phyloP scores from a whole-genome alignment of 2,329 filamentous ascomycete species.

The Aspergillus tamarii region DNA sequence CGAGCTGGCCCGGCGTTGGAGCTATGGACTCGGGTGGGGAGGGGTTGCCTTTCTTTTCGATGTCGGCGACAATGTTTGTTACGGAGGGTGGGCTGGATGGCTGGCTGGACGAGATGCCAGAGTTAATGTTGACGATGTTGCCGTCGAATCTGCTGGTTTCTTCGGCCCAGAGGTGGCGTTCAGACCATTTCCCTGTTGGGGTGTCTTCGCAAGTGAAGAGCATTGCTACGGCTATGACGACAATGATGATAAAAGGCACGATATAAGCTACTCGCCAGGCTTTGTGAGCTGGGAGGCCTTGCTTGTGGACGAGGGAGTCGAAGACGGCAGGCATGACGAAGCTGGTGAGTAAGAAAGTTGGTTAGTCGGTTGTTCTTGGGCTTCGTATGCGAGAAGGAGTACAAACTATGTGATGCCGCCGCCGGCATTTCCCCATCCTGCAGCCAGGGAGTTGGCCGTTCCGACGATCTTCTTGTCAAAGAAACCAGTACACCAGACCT shows the following conservation, averaged over 20 bases:
- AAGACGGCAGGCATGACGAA: conserved; percentile 92
- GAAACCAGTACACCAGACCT: conserved; percentile 91
- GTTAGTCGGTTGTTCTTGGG: not conserved
- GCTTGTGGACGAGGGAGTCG: conserved; percentile 68
- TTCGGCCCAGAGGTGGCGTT: conserved; percentile 64
- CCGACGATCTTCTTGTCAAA: conserved; percentile 92
- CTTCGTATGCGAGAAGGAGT: not conserved
- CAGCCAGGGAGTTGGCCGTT: conserved; percentile 82
- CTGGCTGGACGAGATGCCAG: conserved; percentile 25
- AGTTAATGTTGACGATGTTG: conserved; percentile 36
- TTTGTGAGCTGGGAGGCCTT: conserved; percentile 64
- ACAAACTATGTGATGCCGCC: conserved; percentile 79
- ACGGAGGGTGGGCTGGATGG: conserved; percentile 30
- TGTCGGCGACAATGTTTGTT: conserved; percentile 26
- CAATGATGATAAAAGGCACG: conserved; percentile 78
- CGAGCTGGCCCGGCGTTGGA: conserved; percentile 52
- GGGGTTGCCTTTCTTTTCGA: conserved; percentile 39
- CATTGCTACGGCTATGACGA: conserved; percentile 67
- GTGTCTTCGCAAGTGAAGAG: conserved; percentile 78
- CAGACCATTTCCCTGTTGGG: conserved; percentile 78
- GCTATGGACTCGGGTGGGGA: conserved; percentile 38
- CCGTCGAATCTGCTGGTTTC: conserved; percentile 36
- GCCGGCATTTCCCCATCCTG: conserved; percentile 83
- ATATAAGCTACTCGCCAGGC: conserved; percentile 87
- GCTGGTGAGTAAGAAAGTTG: conserved; percentile 26